Conservation (phyloP, 306 rosid species). For the Echinosophora koreensis region DNA sequence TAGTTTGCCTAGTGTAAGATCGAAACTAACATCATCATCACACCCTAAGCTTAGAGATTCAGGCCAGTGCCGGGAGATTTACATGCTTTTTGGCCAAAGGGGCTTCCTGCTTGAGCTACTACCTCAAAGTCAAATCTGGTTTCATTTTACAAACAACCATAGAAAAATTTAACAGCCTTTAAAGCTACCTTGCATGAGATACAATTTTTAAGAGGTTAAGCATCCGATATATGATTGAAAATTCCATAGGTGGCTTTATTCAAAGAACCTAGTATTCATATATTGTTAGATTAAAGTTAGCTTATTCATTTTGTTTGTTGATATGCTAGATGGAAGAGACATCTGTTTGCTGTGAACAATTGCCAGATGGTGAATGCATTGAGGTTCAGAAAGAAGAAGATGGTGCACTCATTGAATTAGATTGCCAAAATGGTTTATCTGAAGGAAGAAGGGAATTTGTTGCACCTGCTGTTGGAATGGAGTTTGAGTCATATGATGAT, state of each 20-base stretch:
- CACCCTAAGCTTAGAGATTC: neutral
- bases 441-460: constrained; percentile 78
- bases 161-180: neutral
- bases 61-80: constrained; percentile 7
- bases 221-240: constrained; percentile 31
- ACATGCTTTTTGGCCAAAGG: neutral
- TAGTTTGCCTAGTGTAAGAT: neutral
- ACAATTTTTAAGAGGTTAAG: constrained; percentile 8
- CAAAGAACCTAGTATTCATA: constrained; percentile 14
- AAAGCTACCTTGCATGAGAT: constrained; percentile 15
- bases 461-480: constrained; percentile 93
- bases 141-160: constrained; percentile 8
- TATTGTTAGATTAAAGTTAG: constrained; percentile 30
- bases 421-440: constrained; percentile 59
- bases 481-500: constrained; percentile 93
- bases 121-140: constrained; percentile 17
- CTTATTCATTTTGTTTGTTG: constrained; percentile 43
- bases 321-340: constrained; percentile 73
- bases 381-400: constrained; percentile 65
- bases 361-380: constrained; percentile 62
- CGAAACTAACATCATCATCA: neutral
- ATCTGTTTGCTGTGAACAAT: constrained; percentile 57
- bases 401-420: constrained; percentile 56
- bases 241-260: constrained; percentile 1
- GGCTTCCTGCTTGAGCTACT: constrained; percentile 1